Percentiles rank a stretch among this genome's conserved stretches.
These are phyloP conservation scores for Thalassiosira sp. DNA, from an alignment of 352 stramenopile species.

Conservation along the genomic window DNA sequence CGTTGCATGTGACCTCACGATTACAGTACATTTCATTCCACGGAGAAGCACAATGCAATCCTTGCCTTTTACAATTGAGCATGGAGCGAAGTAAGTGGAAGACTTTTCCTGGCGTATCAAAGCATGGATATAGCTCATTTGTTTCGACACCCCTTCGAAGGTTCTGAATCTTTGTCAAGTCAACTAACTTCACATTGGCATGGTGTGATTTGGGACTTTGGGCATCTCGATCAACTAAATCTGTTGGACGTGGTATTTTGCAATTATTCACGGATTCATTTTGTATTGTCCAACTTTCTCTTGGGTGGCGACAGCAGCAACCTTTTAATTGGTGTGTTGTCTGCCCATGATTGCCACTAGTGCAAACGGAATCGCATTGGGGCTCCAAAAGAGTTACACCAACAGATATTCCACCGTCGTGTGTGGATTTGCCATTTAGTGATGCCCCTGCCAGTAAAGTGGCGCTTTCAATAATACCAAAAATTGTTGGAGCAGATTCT, in stretches of 20 bases:
- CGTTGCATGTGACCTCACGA: constrained; percentile 3
- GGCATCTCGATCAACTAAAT: not conserved
- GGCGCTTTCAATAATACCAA: constrained; percentile 22
- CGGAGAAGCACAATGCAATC: constrained; percentile 54
- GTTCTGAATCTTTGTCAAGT: constrained; percentile 54
- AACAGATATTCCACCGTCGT: not conserved
- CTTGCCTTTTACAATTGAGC: constrained; percentile 23
- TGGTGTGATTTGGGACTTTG: not conserved
- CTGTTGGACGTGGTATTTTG: not conserved
- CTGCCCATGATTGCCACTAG: constrained; percentile 10
- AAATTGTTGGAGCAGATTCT: constrained; percentile 17
- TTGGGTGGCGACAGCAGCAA: constrained; percentile 49
- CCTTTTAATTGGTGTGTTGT: not conserved
- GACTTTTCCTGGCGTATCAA: constrained; percentile 48
- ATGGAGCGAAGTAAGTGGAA: constrained; percentile 56
- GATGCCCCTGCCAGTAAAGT: not conserved
- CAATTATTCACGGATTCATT: not conserved
- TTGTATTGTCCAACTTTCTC: constrained; percentile 30
- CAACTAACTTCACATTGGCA: constrained; percentile 37
- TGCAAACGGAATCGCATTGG: not conserved
- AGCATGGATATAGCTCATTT: constrained; percentile 27
- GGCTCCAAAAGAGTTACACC: constrained; percentile 22
- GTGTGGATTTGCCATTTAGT: not conserved
- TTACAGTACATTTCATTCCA: constrained; percentile 29
- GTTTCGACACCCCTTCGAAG: constrained; percentile 2